A percentile compares a stretch with the other conserved stretches of the same genome.
phyloP scores from a whole-genome alignment of 805 yeast species.

The Cyberlindnera bimundalis region DNA sequence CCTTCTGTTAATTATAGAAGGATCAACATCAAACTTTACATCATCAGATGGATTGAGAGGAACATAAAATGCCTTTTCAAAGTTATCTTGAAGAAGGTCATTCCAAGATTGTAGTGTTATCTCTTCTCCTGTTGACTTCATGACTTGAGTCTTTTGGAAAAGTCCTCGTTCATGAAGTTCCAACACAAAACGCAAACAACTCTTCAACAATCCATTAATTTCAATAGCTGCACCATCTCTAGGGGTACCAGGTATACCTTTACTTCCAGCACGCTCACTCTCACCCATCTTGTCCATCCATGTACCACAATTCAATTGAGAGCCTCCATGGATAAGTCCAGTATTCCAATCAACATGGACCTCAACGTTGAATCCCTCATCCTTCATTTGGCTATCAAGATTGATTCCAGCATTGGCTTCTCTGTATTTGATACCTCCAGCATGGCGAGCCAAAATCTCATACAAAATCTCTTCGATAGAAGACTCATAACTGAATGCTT shows the following conservation, averaged over 20 bases:
- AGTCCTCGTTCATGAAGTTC: constrained; percentile 49
- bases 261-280: constrained; percentile 72
- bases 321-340: constrained; percentile 89
- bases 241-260: constrained; percentile 97
- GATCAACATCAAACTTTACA: constrained; percentile 53
- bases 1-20: constrained; percentile 72
- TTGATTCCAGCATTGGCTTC: constrained; percentile 94
- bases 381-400: constrained; percentile 88
- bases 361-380: constrained; percentile 85
- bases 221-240: constrained; percentile 97
- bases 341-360: constrained; percentile 83
- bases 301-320: constrained; percentile 91
- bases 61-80: constrained; percentile 75
- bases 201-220: constrained; percentile 83
- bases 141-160: constrained; percentile 58
- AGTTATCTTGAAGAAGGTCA: constrained; percentile 58
- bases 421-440: constrained; percentile 78
- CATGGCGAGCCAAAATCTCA: constrained; percentile 86
- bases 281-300: constrained; percentile 99
- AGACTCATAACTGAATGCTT: constrained; percentile 70
- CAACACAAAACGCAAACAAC: constrained; percentile 76
- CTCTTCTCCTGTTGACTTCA: constrained; percentile 52
- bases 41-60: constrained; percentile 69
- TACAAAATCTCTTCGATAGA: constrained; percentile 73
- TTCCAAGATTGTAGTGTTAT: constrained; percentile 73